These are phyloP conservation scores for Melastoma malabathricum DNA, from an alignment of 345 rosid species.

Conservation along the genomic window DNA sequence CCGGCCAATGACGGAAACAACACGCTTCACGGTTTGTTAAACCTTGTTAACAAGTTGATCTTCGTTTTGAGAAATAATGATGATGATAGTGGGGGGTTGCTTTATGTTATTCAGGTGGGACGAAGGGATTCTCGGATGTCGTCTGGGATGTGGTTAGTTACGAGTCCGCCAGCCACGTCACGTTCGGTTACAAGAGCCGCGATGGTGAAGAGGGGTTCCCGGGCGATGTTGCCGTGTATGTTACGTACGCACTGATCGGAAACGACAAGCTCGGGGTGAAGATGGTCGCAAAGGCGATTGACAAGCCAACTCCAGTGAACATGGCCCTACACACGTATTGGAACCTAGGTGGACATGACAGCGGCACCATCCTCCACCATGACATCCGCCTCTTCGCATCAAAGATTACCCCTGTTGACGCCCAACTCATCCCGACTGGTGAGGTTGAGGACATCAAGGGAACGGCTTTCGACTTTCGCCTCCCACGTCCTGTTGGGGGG, in stretches of 20 bases:
- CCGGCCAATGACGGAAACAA: slow-evolving; percentile 57
- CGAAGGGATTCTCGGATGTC: slow-evolving; percentile 51
- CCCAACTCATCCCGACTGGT: slow-evolving; percentile 69
- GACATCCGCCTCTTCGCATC: slow-evolving; percentile 36
- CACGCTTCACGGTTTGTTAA: slow-evolving; percentile 54
- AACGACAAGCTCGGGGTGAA: slow-evolving; percentile 35
- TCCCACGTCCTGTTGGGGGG: slow-evolving; percentile 31
- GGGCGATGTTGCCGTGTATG: slow-evolving; percentile 40
- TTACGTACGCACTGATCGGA: slow-evolving; percentile 46
- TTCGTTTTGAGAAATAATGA: not conserved
- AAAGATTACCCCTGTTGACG: slow-evolving; percentile 49
- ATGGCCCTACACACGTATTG: slow-evolving; percentile 71
- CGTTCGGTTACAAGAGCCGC: slow-evolving; percentile 46
- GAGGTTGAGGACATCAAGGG: slow-evolving; percentile 21
- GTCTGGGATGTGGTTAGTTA: slow-evolving; percentile 43
- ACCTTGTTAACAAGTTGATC: not conserved
- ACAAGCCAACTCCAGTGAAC: slow-evolving; percentile 61
- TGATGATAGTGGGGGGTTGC: not conserved
- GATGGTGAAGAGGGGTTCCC: slow-evolving; percentile 87
- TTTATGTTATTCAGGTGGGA: slow-evolving; percentile 37
- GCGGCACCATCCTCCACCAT: slow-evolving; percentile 57
- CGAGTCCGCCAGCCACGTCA: slow-evolving; percentile 22
- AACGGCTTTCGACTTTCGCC: slow-evolving; percentile 56
- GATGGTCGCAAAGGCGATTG: slow-evolving; percentile 43
- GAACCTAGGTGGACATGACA: slow-evolving; percentile 62